These are phyloP conservation scores for Daldinia childiae DNA, from an alignment of 495 filamentous ascomycete genomes.

Conservation along the genomic window DNA sequence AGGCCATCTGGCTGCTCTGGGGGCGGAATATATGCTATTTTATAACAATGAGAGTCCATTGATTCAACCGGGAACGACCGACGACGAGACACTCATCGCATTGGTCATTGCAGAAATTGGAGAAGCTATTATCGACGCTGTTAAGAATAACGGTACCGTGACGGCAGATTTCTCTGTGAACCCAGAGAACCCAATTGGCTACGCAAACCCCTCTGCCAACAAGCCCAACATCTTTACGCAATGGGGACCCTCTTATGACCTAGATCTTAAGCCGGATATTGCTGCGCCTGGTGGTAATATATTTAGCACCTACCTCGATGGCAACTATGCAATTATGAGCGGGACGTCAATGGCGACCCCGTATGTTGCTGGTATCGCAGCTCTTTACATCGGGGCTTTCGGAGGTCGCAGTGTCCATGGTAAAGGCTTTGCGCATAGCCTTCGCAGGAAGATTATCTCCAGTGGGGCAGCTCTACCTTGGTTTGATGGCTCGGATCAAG, in stretches of 20 bases:
- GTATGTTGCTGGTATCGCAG: conserved; percentile 56
- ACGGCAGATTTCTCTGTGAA: conserved; percentile 36
- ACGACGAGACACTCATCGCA: not conserved
- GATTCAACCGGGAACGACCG: not conserved
- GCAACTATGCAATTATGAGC: conserved; percentile 52
- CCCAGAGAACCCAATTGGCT: conserved; percentile 27
- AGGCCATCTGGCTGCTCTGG: not conserved
- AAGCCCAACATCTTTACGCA: conserved; percentile 51
- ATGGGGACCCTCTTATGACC: conserved; percentile 55
- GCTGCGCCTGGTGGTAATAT: conserved; percentile 57
- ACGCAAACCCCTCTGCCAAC: conserved; percentile 20
- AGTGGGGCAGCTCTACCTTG: not conserved
- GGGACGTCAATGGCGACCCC: conserved; percentile 63
- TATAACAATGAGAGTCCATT: not conserved
- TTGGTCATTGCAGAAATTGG: not conserved
- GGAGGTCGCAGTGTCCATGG: conserved; percentile 46
- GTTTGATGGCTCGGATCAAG: not conserved
- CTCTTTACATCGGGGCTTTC: conserved; percentile 50
- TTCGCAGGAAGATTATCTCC: not conserved
- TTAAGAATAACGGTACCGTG: conserved; percentile 15
- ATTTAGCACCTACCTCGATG: conserved; percentile 53
- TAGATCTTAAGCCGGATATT: conserved; percentile 52
- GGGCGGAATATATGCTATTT: not conserved
- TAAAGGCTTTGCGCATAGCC: not conserved
- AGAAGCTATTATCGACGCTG: not conserved